A percentile compares a stretch with the other conserved stretches of the same genome.
These are phyloP conservation scores for Coemansia sp. DNA, from an alignment of 192 early-diverging fungal species.

Conservation along the genomic window DNA sequence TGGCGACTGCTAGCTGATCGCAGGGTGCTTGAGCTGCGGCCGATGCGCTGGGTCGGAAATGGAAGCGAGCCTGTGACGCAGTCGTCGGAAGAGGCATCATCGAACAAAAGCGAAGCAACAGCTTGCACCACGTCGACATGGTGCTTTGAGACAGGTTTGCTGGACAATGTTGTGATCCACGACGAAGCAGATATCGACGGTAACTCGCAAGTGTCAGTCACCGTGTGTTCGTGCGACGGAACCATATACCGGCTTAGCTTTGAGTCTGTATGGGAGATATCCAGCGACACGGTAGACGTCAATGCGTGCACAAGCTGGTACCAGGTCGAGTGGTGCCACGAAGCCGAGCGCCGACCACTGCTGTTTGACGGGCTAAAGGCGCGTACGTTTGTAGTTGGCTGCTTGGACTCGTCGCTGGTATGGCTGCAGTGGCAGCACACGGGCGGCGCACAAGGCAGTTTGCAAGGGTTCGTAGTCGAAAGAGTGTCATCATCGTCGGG, in stretches of 20 bases:
- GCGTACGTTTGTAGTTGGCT: slow-evolving; percentile 20
- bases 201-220: slow-evolving; percentile 15
- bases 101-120: slow-evolving; percentile 2
- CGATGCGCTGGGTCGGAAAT: slow-evolving; percentile 37
- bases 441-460: slow-evolving; percentile 17
- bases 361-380: slow-evolving; percentile 25
- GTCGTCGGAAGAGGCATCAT: background rate
- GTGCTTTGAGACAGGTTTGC: slow-evolving; percentile 35
- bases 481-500: slow-evolving; percentile 28
- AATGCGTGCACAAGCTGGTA: slow-evolving; percentile 42
- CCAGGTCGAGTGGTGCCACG: slow-evolving; percentile 35
- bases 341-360: slow-evolving; percentile 16
- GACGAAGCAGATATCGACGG: slow-evolving; percentile 27
- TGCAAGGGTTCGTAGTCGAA: slow-evolving; percentile 26
- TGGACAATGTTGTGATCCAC: slow-evolving; percentile 22
- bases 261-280: slow-evolving; percentile 40
- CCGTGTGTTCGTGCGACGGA: slow-evolving; percentile 31
- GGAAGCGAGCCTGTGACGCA: background rate
- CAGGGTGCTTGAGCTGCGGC: slow-evolving; percentile 41
- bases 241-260: slow-evolving; percentile 40
- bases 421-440: slow-evolving; percentile 40
- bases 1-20: slow-evolving; percentile 50
- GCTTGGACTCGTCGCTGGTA: slow-evolving; percentile 32
- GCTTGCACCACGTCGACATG: slow-evolving; percentile 33
- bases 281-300: slow-evolving; percentile 25